Evolutionary conservation across 768 basidiomycete species (phyloP), one percentile per base, ranked within the genome.

Genomic region (Kwoniella pini): DNA sequence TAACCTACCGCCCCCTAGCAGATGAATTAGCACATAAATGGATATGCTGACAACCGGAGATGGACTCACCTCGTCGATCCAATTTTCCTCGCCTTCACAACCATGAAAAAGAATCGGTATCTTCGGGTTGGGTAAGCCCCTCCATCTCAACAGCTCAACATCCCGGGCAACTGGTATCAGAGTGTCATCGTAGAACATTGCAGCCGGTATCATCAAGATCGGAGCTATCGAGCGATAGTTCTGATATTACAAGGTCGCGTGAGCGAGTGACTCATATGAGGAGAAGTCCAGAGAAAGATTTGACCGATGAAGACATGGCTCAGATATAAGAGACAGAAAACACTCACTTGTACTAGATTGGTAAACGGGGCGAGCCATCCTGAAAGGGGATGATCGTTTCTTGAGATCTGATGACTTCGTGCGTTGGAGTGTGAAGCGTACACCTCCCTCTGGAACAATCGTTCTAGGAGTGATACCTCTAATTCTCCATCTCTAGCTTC

Each of bases 161-260:
- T 64, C 28, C 1, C 49, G 19, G 3, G 75, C 75, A 40, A 38
- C 52, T 10, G 79, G 75, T 6, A 71, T 48, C 40, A 80, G 67
- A 0, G 73, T 69, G 39, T 80, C 77, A 33, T 77, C 61, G 54
- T 80, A 79, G 62, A 79, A 80, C 54, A 77, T 57, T 2, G 67
- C 54, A 21, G 78, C 76, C 0, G 79, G 78, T 11, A 77, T 59
- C 75, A 78, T 77, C 1, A 80, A 64, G 17, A 80, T 74, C 12
- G 72, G 69, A 22, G 77, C 64, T 15, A 76, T 70, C 2, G 70
- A 74, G 0, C 79, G 73, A 61, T 79, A 80, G 54, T 80, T 80
- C 54, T 70, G 54, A 52, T 27, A 24, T 26, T 26, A 33, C n/a
- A n/a, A n/a, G n/a, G n/a, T n/a, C n/a, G n/a, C n/a, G n/a, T n/a